Conservation (phyloP, 1,139 yeast species). For the Geotrichum bryndzae region DNA sequence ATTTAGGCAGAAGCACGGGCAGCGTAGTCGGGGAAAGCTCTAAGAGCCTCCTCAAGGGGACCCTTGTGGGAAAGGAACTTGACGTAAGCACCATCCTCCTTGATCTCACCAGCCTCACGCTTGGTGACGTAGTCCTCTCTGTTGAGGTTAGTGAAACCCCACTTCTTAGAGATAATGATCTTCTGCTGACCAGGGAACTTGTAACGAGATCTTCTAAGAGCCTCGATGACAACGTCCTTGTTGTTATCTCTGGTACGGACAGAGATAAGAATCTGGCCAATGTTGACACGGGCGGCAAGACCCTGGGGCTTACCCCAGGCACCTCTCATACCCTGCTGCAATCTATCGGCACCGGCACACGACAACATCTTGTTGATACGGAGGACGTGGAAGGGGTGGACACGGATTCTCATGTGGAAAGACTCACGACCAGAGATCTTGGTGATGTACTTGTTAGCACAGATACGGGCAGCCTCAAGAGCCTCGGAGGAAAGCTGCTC, state of each 20-base stretch:
- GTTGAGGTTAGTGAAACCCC: constrained; percentile 99
- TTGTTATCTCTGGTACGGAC: constrained; percentile 97
- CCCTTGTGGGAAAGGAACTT: constrained; percentile 98
- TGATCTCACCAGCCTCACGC: constrained; percentile 95
- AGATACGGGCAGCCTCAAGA: constrained; percentile 99
- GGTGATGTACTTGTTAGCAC: constrained; percentile 99
- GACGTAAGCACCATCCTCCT: constrained; percentile 99
- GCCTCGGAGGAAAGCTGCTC: constrained; percentile 99
- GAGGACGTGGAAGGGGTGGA: constrained; percentile 99
- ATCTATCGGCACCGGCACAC: constrained; percentile 99
- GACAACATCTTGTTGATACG: constrained; percentile 99
- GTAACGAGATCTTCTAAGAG: constrained; percentile 99
- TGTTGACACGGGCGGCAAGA: constrained; percentile 98
- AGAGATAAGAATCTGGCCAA: constrained; percentile 97
- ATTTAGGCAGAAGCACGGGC: constrained; percentile 22
- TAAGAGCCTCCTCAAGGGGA: constrained; percentile 84
- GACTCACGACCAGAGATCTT: constrained; percentile 97
- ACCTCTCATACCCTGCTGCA: constrained; percentile 99
- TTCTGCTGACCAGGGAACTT: constrained; percentile 99
- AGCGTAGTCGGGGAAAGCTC: constrained; percentile 88
- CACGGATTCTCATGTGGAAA: constrained; percentile 99
- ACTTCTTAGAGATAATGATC: constrained; percentile 97
- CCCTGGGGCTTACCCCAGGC: constrained; percentile 99
- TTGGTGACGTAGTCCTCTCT: constrained; percentile 92
- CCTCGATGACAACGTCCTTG: constrained; percentile 97